Conservation (phyloP, 768 basidiomycete genomes). For the Termitomyces sp. region DNA sequence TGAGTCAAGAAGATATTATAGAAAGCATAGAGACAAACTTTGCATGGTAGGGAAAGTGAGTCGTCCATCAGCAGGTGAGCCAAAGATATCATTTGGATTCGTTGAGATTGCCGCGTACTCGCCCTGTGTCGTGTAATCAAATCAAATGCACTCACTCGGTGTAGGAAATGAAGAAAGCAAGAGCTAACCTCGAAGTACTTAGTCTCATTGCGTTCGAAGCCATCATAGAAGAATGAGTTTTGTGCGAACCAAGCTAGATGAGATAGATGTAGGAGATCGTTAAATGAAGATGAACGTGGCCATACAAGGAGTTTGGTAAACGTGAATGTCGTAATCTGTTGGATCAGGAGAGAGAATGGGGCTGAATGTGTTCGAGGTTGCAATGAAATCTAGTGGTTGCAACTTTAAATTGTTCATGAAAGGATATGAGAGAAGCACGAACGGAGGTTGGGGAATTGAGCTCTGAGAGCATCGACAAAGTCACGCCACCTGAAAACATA, state of each 20-base stretch:
- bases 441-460: constrained; percentile 43
- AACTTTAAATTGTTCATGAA: neutral
- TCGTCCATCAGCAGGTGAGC: constrained; percentile 31
- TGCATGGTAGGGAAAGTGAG: constrained; percentile 47
- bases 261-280: neutral
- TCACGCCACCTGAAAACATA: constrained; percentile 44
- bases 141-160: neutral
- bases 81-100: constrained; percentile 38
- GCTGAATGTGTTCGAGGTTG: constrained; percentile 32
- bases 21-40: constrained; percentile 24
- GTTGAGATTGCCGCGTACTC: constrained; percentile 53
- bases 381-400: constrained; percentile 40
- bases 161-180: neutral
- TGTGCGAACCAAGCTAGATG: constrained; percentile 27
- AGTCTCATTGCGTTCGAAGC: constrained; percentile 40
- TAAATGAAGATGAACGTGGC: neutral
- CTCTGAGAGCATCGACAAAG: constrained; percentile 33
- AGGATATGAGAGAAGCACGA: neutral
- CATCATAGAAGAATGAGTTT: constrained; percentile 29
- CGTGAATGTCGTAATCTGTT: constrained; percentile 44
- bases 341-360: constrained; percentile 41
- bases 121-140: constrained; percentile 22
- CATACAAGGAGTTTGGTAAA: constrained; percentile 48
- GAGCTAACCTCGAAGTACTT: constrained; percentile 37
- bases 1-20: neutral